Evolutionary conservation across 2,329 filamentous ascomycete genomes (phyloP), one percentile per base, ranked within the genome.

Genomic region (Aspergillus ibericus): DNA sequence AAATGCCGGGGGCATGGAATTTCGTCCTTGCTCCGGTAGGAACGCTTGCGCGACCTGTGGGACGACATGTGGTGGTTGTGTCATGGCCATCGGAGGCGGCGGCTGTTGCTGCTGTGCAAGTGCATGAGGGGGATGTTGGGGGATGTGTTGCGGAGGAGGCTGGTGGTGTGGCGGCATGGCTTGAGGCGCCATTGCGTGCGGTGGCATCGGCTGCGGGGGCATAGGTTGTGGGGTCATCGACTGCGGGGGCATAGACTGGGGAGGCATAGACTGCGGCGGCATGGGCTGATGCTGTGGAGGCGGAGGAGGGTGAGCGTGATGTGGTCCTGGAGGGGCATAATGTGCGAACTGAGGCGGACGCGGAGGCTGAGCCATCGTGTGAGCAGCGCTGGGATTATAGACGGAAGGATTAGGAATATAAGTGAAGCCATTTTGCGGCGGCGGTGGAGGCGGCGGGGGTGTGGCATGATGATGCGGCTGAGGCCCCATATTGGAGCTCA

Each of bases 341-440:
- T 75, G 75, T 42, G 72, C 70, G 68, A 77, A 80, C 59, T 76
- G 74, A n/a, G 64, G 65, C 40, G 80, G 79, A 44, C 79, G 77
- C 18, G 71, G 72, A 47, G 70, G 68, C 56, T 78, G 79, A 71
- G 81, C 82, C 64, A 79, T 77, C 59, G 69, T 71, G 52, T 70
- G 67, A 56, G 80, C 76, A 52, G 80, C 76, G 63, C 83, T 89
- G 9, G 86, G 86, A 68, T 92, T 91, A 76, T 96, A 96, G 66
- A 96, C 91, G 34, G 90, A 86, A 38, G 90, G 90, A 63, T 95
- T 92, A 3, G 90, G 87, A 81, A 96, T 91, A 72, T 92, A 97
- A 3, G 89, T 85, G 74, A 90, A 96, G 55, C 85, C 90, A 69
- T 89, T 90, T 59, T 83, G 79, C 27, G 82, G 81, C 34, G 83